Conservation (phyloP, 2,329 filamentous ascomycete genomes). For the Myriangium duriaei region DNA sequence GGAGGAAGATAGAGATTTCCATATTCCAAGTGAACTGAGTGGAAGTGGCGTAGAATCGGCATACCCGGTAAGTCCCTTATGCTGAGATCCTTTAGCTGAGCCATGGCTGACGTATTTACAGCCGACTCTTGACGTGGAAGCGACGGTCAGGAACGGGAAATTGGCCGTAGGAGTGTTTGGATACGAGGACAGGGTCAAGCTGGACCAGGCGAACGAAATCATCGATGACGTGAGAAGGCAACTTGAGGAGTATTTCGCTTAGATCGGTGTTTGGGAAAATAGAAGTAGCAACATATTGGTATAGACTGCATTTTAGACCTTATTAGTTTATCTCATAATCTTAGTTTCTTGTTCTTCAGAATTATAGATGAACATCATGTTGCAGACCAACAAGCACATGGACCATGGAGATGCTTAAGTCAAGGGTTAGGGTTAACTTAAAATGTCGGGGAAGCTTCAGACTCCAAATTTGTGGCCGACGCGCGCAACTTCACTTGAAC, state of each 20-base stretch:
- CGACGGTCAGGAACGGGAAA: constrained; percentile 34
- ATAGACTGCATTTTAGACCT: too few relatives aligned
- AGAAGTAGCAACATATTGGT: too few relatives aligned
- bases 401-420: too few relatives aligned
- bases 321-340: too few relatives aligned
- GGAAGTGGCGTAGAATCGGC: constrained; percentile 17
- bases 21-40: constrained; percentile 15
- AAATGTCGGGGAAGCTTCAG: too few relatives aligned
- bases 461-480: not conserved
- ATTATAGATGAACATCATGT: too few relatives aligned
- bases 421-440: not conserved
- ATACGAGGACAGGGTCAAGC: constrained; percentile 30
- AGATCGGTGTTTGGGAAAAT: too few relatives aligned
- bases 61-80: constrained; percentile 27
- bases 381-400: too few relatives aligned
- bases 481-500: too few relatives aligned
- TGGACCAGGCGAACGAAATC: constrained; percentile 25
- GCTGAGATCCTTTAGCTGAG: not conserved
- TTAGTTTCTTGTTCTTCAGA: too few relatives aligned
- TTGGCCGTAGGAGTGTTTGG: constrained; percentile 44
- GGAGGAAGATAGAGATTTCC: constrained; percentile 10
- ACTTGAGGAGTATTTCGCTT: constrained; percentile 11
- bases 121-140: constrained; percentile 45
- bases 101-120: constrained; percentile 19
- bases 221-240: constrained; percentile 22